Base-by-base conservation (phyloP, 2,329 filamentous ascomycete genomes). In the Aspergillus pseudoviridinutans region DNA sequence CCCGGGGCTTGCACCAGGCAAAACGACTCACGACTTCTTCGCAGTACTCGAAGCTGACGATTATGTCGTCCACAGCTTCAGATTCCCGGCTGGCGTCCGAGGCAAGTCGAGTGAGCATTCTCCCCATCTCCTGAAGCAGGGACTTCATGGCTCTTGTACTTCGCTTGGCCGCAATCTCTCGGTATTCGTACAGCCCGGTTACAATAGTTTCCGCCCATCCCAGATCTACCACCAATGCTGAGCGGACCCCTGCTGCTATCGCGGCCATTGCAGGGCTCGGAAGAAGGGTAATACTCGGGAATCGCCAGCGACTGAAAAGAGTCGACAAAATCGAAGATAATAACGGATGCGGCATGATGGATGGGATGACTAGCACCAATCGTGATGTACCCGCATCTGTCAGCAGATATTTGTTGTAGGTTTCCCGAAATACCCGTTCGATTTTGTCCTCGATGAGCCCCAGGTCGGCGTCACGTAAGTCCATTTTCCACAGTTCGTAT, bases 131-230 rank as follows among this genome's bases (percentile, higher is more conserved):
- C 64, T 88, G 81, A 47, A 88, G 83, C 22, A 97, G 77, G 57
- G 83, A 73, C 68, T 87, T 92, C 58, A 88, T 91, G 35, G 86
- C 92, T 62, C 94, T 82, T 14, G 90, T 80, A 42, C 85, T 93
- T 54, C 90, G 83, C 56, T 81, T 84, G 54, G 85, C 85, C 17
- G 82, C 80, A 1, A 96, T 85, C 71, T 96, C 92, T 54, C 90
- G 87, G 71, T 92, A 96, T 75, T 99, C 94, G 69, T 92, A 97
- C 6, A 97, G 82, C 5, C 87, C 89, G 0, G 91, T 96, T 24
- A 95, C 84, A 0, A 88, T 83, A 0, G 92, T 96, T 74, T 97
- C 94, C 46, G 87, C 83, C 94, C 94, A 99, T 47, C 93, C 94
- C 59, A 99, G 82, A 68, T 99, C 92, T 41, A 99, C 81, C 0